Evolutionary conservation across 805 yeast genomes (phyloP), one percentile per base, ranked within the genome.

Genomic region (Candida pini): DNA sequence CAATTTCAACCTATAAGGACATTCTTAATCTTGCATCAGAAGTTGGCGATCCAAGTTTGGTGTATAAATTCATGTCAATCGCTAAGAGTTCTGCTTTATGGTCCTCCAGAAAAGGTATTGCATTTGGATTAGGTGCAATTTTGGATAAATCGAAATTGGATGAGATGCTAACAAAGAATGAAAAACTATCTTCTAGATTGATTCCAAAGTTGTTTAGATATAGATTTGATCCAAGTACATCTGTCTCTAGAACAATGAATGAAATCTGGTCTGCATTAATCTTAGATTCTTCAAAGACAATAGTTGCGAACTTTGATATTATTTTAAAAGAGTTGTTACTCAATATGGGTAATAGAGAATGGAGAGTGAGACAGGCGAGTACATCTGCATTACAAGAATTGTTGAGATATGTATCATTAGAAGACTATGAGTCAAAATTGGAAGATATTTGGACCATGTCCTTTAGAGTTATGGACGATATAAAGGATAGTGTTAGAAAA

Each of bases 281-380:
- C 20, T 56, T 65, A 3, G 73, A 76, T 40, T 62, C 84, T 0
- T 62, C 81, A 0, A 61, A 62, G 29, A 68, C 80, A 0, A 62
- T 89, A 9, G 63, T 60, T 3, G 61, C 58, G 3, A 72, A 81
- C 49, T 76, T 78, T 46, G 71, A 68, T 9, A 57, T 58, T 3
- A 87, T 92, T 30, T 54, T 84, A 37, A 53, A 66, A 4, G 96
- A 86, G 47, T 59, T 87, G 3, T 52, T 86, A 28, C 53, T 49
- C 2, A 72, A 86, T 18, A 81, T 87, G 80, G 81, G 87, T 2
- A 76, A 76, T 39, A 73, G 80, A 35, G 97, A 92, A 57, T 92
- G 97, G 97, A 72, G 97, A 47, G 85, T 81, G 0, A 71, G 98
- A 45, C 92, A 90, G 52, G 96, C 96, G 0, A 76, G 92, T 54